These are phyloP conservation scores for Tulasnella calospora DNA, from an alignment of 768 basidiomycete genomes.

Conservation along the genomic window DNA sequence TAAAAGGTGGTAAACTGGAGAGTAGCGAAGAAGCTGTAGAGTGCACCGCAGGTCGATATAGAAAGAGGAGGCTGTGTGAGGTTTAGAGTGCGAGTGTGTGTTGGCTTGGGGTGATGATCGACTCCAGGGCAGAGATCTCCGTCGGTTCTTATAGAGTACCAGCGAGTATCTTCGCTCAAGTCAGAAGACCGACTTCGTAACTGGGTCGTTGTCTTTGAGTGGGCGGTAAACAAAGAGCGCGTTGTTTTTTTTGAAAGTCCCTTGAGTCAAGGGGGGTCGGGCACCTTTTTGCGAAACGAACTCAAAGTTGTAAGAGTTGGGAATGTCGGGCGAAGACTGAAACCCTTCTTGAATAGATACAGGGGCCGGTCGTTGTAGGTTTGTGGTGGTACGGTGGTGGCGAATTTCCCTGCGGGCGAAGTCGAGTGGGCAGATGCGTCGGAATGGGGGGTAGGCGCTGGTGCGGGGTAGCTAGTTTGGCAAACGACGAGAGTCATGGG, in stretches of 20 bases:
- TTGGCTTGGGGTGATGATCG: neutral
- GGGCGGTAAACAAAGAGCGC: neutral
- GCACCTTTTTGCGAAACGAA: neutral
- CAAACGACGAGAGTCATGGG: neutral
- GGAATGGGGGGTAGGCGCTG: neutral
- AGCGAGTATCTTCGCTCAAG: neutral
- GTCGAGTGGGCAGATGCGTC: neutral
- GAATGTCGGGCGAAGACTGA: neutral
- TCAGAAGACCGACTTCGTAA: neutral
- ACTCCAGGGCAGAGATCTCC: slow-evolving; percentile 4
- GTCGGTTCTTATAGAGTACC: neutral
- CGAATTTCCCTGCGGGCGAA: slow-evolving; percentile 9
- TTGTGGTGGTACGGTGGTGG: neutral
- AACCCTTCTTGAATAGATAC: neutral
- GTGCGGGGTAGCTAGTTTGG: neutral
- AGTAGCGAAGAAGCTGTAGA: neutral
- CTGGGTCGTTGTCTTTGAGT: neutral
- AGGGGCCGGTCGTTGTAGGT: neutral
- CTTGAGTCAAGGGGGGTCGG: neutral
- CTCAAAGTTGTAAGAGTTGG: neutral
- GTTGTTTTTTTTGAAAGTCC: neutral
- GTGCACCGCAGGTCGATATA: neutral
- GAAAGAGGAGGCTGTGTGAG: slow-evolving; percentile 4
- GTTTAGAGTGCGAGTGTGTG: neutral
- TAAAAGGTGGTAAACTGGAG: neutral